Evolutionary conservation across 106 monocot species (phyloP), one percentile per base, ranked within the genome.

Genomic region (Chionographis japonica): DNA sequence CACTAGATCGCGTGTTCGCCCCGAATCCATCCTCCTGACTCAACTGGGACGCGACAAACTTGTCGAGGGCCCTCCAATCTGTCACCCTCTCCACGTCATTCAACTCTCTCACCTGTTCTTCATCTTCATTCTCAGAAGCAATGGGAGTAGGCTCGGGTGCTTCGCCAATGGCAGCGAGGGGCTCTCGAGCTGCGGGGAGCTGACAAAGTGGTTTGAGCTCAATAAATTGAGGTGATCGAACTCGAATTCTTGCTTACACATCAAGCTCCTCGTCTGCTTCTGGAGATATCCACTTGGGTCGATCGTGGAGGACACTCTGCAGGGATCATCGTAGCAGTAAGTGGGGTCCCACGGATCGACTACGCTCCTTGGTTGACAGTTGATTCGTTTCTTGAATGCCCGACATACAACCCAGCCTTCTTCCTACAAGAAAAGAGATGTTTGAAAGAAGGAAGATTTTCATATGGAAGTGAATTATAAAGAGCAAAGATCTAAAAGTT

Each of bases 321-420:
- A 74, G 70, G 41, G 49, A 0, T 88, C 71, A 7, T 66, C 67
- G 70, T 57, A 78, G 62, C 4, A 19, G 68, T 40, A 82, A 40
- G 37, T 37, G 7, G 74, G 61, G 68, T 89, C 79, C 89, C 86
- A 93, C 5, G 60, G 37, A 16, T 76, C 77, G 2, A 20, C 68
- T 35, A 19, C 35, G 71, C 58, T 76, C 56, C 80, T 67, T 40
- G 78, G 69, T n/a, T 78, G 66, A 69, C 56, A 70, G 59, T 49
- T 76, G 3, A 67, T 60, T 56, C 90, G 50, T 64, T 94, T 94
- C 79, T 84, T 94, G 84, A 94, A 94, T 36, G 93, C 93, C 58
- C 93, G 79, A 73, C 93, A 94, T 3, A 94, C 90, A 0, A 94
- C 93, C 93, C 93, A 94, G 54, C 93, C 93, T 86, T 94, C 93